phyloP scores from a whole-genome alignment of 2,329 filamentous ascomycete species.

The Mycocentrospora acerina region DNA sequence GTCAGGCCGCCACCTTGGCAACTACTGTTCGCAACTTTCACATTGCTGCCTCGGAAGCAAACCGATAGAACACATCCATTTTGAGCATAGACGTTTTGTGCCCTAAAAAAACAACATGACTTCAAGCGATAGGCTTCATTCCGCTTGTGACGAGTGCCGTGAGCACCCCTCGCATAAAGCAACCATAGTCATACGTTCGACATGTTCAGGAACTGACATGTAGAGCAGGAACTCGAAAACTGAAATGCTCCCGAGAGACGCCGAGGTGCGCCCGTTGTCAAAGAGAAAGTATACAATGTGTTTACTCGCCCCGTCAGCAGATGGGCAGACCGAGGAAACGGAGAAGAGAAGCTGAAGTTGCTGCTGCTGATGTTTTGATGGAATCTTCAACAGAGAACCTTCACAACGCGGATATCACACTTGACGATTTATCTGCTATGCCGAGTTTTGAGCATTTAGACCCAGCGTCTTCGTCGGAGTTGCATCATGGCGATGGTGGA shows the following conservation, averaged over 20 bases:
- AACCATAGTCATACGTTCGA: background rate
- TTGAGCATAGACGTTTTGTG: too few relatives aligned
- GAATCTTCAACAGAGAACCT: constrained; percentile 3
- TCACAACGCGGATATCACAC: constrained; percentile 1
- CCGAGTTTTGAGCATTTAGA: constrained; percentile 12
- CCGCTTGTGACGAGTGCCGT: constrained; percentile 42
- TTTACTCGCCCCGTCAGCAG: constrained; percentile 51
- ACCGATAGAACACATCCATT: too few relatives aligned
- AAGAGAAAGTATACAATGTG: constrained; percentile 44
- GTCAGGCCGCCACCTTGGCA: too few relatives aligned
- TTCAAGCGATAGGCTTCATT: constrained; percentile 29
- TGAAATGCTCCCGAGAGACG: constrained; percentile 51
- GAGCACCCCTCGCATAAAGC: constrained; percentile 20
- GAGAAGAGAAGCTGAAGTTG: constrained; percentile 30
- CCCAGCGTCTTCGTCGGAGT: constrained; percentile 13
- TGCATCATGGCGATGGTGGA: constrained; percentile 7
- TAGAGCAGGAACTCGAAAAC: constrained; percentile 47
- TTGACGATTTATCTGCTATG: constrained; percentile 4
- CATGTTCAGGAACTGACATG: constrained; percentile 4
- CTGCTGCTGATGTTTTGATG: constrained; percentile 1
- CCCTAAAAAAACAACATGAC: constrained; percentile 5
- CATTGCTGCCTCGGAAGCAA: too few relatives aligned
- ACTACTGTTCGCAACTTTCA: too few relatives aligned
- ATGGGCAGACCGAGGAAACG: constrained; percentile 56
- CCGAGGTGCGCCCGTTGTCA: constrained; percentile 47